Conservation (phyloP, 495 filamentous ascomycete genomes). For the Bacidia gigantensis region DNA sequence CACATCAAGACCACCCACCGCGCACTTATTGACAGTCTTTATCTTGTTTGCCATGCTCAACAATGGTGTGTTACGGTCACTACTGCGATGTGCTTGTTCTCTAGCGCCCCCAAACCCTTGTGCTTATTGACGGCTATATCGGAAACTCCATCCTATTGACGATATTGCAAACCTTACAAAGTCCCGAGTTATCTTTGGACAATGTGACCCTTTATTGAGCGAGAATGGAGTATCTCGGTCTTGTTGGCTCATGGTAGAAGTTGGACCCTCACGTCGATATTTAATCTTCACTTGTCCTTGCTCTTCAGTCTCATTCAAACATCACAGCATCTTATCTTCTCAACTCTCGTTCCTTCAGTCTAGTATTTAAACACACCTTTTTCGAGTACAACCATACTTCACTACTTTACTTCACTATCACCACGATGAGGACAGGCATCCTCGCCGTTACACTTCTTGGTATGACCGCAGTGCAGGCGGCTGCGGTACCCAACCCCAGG, state of each 20-base stretch:
- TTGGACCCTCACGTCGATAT: background rate
- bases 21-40: no score
- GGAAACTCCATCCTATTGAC: background rate
- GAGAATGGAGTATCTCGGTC: background rate
- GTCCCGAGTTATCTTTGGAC: background rate
- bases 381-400: no score
- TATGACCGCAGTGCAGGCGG: conserved; percentile 26
- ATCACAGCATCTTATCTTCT: background rate
- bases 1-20: no score
- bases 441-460: conserved; percentile 26
- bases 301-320: background rate
- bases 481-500: conserved; percentile 9
- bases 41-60: no score
- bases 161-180: background rate
- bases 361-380: background rate
- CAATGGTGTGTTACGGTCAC: background rate
- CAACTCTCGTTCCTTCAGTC: background rate
- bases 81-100: background rate
- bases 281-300: background rate
- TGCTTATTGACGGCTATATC: background rate
- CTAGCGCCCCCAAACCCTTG: background rate
- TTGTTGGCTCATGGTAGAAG: background rate
- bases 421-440: conserved; percentile 37
- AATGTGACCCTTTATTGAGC: background rate
- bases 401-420: conserved; percentile 6